phyloP scores from a whole-genome alignment of 768 basidiomycete species.

The Trametopsis cervina region DNA sequence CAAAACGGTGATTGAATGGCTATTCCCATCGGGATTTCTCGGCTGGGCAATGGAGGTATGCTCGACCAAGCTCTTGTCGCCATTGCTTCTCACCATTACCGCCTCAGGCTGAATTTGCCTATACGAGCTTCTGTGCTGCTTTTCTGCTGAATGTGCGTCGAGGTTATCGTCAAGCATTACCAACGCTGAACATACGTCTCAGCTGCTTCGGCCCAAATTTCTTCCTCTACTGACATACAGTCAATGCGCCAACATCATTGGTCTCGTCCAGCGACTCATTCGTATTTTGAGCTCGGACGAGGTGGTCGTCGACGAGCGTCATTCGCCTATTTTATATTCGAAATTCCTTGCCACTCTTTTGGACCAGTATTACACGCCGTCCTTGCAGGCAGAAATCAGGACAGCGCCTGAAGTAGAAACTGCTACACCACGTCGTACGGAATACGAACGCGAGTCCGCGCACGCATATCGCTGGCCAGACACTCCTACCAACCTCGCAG shows the following conservation, averaged over 20 bases:
- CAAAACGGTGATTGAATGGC: constrained; percentile 3
- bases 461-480: too few species aligned
- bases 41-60: constrained; percentile 13
- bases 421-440: too few species aligned
- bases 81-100: background rate
- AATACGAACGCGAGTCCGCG: too few species aligned
- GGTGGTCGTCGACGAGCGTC: constrained; percentile 48
- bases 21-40: constrained; percentile 8
- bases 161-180: too few species aligned
- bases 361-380: constrained; percentile 27
- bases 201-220: constrained; percentile 32
- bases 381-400: constrained; percentile 13
- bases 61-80: background rate
- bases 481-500: too few species aligned
- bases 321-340: constrained; percentile 52
- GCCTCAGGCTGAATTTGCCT: constrained; percentile 7
- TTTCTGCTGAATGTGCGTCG: constrained; percentile 10
- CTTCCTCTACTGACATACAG: constrained; percentile 18
- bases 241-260: constrained; percentile 35
- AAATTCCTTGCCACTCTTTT: constrained; percentile 47
- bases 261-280: constrained; percentile 37
- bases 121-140: constrained; percentile 9
- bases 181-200: background rate
- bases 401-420: too few species aligned
- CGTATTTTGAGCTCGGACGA: constrained; percentile 38